These are phyloP conservation scores for Paraphaeosphaeria minitans DNA, from an alignment of 2,329 filamentous ascomycete species.

Conservation along the genomic window DNA sequence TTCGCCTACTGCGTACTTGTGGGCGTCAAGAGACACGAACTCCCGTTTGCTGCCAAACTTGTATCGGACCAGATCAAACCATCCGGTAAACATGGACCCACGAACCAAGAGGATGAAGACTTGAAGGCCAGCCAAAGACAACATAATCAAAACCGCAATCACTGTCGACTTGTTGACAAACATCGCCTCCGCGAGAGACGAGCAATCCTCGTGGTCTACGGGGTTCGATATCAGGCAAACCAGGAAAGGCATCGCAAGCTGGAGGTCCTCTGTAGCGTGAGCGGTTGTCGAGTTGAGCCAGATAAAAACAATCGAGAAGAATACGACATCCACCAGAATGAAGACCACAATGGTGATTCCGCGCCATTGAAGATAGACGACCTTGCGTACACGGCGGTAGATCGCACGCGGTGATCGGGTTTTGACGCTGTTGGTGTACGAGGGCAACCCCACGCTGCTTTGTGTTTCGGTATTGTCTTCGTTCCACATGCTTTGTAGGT, in stretches of 20 bases:
- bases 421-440: slow-evolving; percentile 69
- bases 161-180: slow-evolving; percentile 78
- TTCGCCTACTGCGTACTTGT: slow-evolving; percentile 34
- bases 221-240: slow-evolving; percentile 66
- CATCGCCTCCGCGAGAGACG: slow-evolving; percentile 62
- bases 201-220: slow-evolving; percentile 70
- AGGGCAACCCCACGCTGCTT: slow-evolving; percentile 70
- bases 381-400: slow-evolving; percentile 82
- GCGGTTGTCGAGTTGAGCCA: slow-evolving; percentile 72
- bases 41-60: slow-evolving; percentile 67
- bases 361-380: slow-evolving; percentile 91
- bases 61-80: slow-evolving; percentile 68
- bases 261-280: slow-evolving; percentile 59
- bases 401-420: slow-evolving; percentile 86
- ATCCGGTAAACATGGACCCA: slow-evolving; percentile 83
- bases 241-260: slow-evolving; percentile 69
- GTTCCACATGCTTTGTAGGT: slow-evolving; percentile 76
- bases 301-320: slow-evolving; percentile 91
- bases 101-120: slow-evolving; percentile 80
- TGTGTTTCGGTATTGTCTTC: slow-evolving; percentile 72
- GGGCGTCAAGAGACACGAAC: slow-evolving; percentile 86
- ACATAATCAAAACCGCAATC: slow-evolving; percentile 78
- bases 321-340: slow-evolving; percentile 88
- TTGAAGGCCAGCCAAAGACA: slow-evolving; percentile 85
- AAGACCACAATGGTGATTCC: slow-evolving; percentile 88